phyloP scores from a whole-genome alignment of 768 basidiomycete genomes.

The Kwoniella dendrophila region DNA sequence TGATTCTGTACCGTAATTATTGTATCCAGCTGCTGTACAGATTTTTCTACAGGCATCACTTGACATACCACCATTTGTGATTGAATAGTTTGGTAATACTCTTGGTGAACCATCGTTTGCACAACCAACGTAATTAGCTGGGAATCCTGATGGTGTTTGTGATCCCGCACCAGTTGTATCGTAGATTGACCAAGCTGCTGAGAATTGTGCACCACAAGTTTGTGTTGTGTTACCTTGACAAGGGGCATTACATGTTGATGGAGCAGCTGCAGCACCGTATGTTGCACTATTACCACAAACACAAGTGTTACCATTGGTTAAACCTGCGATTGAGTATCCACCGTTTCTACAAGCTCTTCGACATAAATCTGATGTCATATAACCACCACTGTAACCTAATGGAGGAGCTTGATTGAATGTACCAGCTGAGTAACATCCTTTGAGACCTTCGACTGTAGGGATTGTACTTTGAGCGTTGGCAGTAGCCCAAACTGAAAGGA shows the following conservation, averaged over 20 bases:
- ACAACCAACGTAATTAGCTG: constrained; percentile 38
- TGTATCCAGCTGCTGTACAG: constrained; percentile 30
- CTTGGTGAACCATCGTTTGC: constrained; percentile 20
- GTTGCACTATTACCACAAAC: constrained; percentile 36
- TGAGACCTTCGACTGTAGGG: constrained; percentile 27
- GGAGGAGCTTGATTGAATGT: constrained; percentile 24
- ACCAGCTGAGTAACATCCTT: constrained; percentile 34
- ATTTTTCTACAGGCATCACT: constrained; percentile 28
- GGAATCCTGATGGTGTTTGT: constrained; percentile 18
- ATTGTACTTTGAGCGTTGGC: constrained; percentile 13
- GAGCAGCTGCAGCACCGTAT: constrained; percentile 21
- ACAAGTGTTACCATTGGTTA: constrained; percentile 41
- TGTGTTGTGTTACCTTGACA: constrained; percentile 30
- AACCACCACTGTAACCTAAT: constrained; percentile 19
- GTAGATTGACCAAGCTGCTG: constrained; percentile 27
- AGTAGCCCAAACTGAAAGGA: constrained; percentile 24
- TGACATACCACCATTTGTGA: constrained; percentile 19
- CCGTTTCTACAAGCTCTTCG: constrained; percentile 41
- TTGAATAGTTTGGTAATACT: constrained; percentile 21
- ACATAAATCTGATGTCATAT: constrained; percentile 43
- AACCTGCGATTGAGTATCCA: constrained; percentile 32
- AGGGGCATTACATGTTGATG: constrained; percentile 18
- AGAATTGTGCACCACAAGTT: constrained; percentile 36
- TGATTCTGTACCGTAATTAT: constrained; percentile 30
- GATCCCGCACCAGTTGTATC: constrained; percentile 31